Base-by-base conservation (phyloP, 768 basidiomycete genomes). In the Austroboletus festivus region DNA sequence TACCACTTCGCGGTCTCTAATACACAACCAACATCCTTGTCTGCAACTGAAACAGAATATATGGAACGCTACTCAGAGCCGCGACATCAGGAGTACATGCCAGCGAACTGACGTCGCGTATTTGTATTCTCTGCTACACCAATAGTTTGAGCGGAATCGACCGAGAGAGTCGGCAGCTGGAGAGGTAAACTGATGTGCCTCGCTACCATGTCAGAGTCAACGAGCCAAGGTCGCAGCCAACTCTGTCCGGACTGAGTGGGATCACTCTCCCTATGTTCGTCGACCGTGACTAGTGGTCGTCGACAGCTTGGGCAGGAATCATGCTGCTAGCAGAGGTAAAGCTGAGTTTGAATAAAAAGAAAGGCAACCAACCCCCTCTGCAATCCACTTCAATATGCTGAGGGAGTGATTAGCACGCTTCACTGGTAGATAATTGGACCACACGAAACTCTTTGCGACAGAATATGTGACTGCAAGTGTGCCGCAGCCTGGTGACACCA, bases 381-480 rank as follows among this genome's bases (percentile, higher is more conserved):
- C 61, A 31, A 85, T 73, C 85, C 85, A 87, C 53, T 77, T 79
- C 6, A 73, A 71, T 42, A 87, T 83, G 63, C 85, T 86, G 52
- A 47, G 26, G n/a, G 33, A 31, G 46, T n/a, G 44, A 18, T 63
- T 22, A 62, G 58, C 47, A 52, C 47, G 48, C 22, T 26, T 47
- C 33, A 39, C 37, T 47, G 35, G 34, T n/a, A 42, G 18, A 46
- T 35, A 37, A 48, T 39, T 13, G 42, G 35, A 55, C 18, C 12
- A 58, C 62, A 69, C 69, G 68, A 62, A 72, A 90, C 89, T 91
- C 89, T 71, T 80, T 81, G 56, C 86, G 77, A 63, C 89, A 91
- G 59, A 90, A 91, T n/a, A 85, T 56, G 61, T 92, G 89, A 13
- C 80, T 75, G 53, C 82, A 80, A 67, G 56, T 74, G 48, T 57